Evolutionary conservation across 2,329 filamentous ascomycete species (phyloP), one percentile per base, ranked within the genome.

Genomic region (Claviceps quebecensis): DNA sequence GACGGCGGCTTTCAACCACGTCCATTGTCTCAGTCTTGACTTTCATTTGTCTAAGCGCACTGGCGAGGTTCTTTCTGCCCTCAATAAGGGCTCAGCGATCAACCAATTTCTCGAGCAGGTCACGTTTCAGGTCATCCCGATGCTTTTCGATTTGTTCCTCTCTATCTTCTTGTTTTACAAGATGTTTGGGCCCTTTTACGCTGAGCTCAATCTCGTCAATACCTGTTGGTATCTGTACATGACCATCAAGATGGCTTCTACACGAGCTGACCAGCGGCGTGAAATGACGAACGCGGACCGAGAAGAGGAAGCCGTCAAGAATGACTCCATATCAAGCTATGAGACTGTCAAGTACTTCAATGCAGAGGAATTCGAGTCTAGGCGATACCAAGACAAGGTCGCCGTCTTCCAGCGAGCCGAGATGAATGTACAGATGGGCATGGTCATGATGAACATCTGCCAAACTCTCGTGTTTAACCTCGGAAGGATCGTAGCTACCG

Each of bases 291-390:
- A 96, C 64, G 87, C 89, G 14, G 89, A 93, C 58, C 80, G 93
- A 56, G 89, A 96, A 68, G 89, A 96, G 68, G 91, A 96, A 67
- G 93, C 93, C 6, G 89, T 97, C 59, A 97, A 97, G 69, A 97
- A 96, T 64, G 93, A 98, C 66, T 97, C 93, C 0, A 93, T 98
- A 72, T 89, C 93, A 55, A 95, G 89, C n/a, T 98, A 97, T 66
- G 93, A 98, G 70, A 91, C 86, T 2, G 87, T 91, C 63, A 93
- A 91, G 64, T 91, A 91, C 61, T 93, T 93, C 73, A 91, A 91
- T 59, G 86, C 86, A 7, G 87, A 91, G 61, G 73, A 78, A 2
- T 90, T 86, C 61, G 87, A 93, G 61, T 89, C 88, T 58, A 71
- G 75, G 47, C 78, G 87, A 23, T 91, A 89, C 61, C 76, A 81